Percentiles rank a stretch among this genome's conserved stretches.
Evolutionary conservation across 2,329 filamentous ascomycete genomes (phyloP).

Genomic region (Huntiella moniliformis): DNA sequence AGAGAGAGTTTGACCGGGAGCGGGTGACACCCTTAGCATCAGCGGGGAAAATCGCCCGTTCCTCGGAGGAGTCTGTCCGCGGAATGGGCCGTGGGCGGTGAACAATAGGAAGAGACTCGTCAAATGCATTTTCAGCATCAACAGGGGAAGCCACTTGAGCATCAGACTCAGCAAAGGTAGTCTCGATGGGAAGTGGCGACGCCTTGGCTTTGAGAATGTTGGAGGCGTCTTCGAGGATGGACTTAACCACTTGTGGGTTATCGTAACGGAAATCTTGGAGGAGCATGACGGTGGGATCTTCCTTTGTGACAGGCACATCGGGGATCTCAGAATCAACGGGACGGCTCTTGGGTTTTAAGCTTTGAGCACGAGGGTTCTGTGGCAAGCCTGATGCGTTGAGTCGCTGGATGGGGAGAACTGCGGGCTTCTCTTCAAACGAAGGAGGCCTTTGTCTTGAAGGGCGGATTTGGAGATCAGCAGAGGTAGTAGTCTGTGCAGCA

Average conservation of each 20-base stretch:
- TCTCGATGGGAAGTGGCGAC: background rate
- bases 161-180: background rate
- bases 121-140: background rate
- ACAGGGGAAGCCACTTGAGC: background rate
- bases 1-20: constrained; percentile 26
- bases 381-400: constrained; percentile 29
- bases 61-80: constrained; percentile 24
- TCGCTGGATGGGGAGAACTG: constrained; percentile 22
- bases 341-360: constrained; percentile 15
- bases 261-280: constrained; percentile 38
- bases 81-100: constrained; percentile 38
- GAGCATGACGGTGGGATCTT: constrained; percentile 32
- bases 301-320: constrained; percentile 14
- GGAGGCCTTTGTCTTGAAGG: constrained; percentile 17
- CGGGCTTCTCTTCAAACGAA: constrained; percentile 15
- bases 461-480: constrained; percentile 17
- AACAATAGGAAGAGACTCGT: constrained; percentile 22
- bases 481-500: constrained; percentile 18
- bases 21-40: constrained; percentile 26
- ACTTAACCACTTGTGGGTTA: constrained; percentile 29
- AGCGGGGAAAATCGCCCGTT: constrained; percentile 29
- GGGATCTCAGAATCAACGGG: background rate
- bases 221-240: constrained; percentile 28
- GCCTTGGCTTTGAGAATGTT: constrained; percentile 15
- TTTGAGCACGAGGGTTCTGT: constrained; percentile 25